Conservation (phyloP, 1,139 yeast species). For the Zygoascus meyerae region DNA sequence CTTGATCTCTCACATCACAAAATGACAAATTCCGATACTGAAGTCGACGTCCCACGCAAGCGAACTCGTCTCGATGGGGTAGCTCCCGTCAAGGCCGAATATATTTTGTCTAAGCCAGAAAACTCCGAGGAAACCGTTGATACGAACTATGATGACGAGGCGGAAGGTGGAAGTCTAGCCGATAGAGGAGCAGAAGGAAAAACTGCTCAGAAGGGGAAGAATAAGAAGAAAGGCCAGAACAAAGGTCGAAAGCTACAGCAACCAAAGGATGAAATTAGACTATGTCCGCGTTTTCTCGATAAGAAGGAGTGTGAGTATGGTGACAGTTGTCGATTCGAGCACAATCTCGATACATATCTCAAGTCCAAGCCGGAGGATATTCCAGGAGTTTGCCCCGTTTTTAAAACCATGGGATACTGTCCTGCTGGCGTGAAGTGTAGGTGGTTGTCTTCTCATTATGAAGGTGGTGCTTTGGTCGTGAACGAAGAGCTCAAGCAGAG, state of each 20-base stretch:
- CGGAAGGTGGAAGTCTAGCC: conserved; percentile 41
- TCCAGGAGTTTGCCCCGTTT: conserved; percentile 78
- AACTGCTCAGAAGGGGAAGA: conserved; percentile 28
- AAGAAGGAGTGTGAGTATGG: conserved; percentile 57
- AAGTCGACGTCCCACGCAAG: conserved; percentile 8
- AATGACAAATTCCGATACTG: conserved; percentile 1
- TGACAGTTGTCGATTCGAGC: conserved; percentile 69
- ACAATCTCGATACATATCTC: conserved; percentile 63
- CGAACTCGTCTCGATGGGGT: conserved; percentile 17
- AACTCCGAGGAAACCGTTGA: conserved; percentile 12
- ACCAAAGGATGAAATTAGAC: conserved; percentile 54
- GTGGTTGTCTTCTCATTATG: conserved; percentile 75
- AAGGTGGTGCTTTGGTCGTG: conserved; percentile 41
- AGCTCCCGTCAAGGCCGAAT: conserved; percentile 26
- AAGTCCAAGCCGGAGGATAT: conserved; percentile 64
- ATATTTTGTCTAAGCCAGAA: conserved; percentile 15
- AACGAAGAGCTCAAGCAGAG: conserved; percentile 41
- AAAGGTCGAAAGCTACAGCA: conserved; percentile 78
- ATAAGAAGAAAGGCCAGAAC: conserved; percentile 74
- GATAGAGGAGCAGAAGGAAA: conserved; percentile 39
- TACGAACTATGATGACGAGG: conserved; percentile 41
- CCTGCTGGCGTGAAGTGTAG: conserved; percentile 90
- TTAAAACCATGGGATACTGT: conserved; percentile 74
- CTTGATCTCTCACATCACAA: background rate
- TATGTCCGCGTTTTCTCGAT: conserved; percentile 57